Percentiles rank a stretch among this genome's conserved stretches.
Conservation (phyloP, 495 filamentous ascomycete species). For the Tuber melanosporum region DNA sequence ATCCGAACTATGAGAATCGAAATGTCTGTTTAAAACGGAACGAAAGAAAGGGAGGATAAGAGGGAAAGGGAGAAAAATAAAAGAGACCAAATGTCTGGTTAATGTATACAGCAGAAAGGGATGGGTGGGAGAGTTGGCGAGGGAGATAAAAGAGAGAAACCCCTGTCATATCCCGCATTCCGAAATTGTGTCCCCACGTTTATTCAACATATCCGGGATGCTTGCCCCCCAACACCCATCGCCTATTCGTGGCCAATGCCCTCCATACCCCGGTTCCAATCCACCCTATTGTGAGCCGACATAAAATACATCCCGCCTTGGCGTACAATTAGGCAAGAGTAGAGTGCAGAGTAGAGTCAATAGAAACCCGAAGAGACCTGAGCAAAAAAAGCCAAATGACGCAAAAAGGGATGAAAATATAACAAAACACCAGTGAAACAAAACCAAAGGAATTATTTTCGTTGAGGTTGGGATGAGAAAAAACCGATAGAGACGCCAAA, state of each 20-base stretch:
- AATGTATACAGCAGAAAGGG: conserved; percentile 1
- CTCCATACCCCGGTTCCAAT: background rate
- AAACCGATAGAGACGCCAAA: background rate
- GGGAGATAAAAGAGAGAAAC: conserved; percentile 13
- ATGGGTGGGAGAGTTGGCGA: conserved; percentile 12
- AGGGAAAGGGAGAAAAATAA: background rate
- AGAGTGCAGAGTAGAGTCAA: background rate
- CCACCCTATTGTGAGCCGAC: background rate
- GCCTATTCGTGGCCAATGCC: background rate
- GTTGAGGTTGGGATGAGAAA: background rate
- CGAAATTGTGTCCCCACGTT: background rate
- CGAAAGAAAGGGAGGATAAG: background rate
- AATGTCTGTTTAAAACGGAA: background rate
- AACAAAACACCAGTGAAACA: conserved; percentile 1
- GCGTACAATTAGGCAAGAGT: background rate
- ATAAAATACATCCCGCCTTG: background rate
- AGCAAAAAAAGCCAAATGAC: background rate
- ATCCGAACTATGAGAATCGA: background rate
- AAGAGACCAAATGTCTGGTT: background rate
- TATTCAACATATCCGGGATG: background rate
- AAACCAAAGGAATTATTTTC: conserved; percentile 30
- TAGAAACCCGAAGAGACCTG: background rate
- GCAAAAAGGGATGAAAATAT: background rate
- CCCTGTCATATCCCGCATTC: conserved; percentile 8
- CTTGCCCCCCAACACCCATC: background rate